Percentiles rank a stretch among this genome's conserved stretches.
These are phyloP conservation scores for Penicillium dipodomyicola DNA, from an alignment of 495 filamentous ascomycete species.

Conservation along the genomic window DNA sequence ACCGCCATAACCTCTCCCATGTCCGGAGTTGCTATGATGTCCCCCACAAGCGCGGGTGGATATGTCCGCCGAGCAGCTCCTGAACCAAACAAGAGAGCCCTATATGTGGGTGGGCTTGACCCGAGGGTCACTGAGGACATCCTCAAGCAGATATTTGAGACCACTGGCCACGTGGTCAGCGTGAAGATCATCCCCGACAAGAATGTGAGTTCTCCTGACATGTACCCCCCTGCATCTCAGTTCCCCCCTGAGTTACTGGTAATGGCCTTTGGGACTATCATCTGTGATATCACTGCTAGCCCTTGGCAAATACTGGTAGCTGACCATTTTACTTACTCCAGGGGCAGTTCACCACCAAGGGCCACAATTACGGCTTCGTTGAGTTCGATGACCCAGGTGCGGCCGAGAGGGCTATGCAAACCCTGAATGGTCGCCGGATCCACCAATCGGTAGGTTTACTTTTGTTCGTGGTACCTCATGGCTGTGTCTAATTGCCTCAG, in stretches of 20 bases:
- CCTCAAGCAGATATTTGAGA: slow-evolving; percentile 97
- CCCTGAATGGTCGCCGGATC: slow-evolving; percentile 89
- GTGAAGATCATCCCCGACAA: slow-evolving; percentile 99
- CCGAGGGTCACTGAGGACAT: slow-evolving; percentile 96
- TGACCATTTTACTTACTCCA: not conserved
- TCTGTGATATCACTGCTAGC: not conserved
- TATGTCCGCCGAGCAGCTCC: slow-evolving; percentile 90
- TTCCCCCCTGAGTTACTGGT: not conserved
- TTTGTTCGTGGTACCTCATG: slow-evolving; percentile 4
- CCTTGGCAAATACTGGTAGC: not conserved
- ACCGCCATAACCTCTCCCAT: slow-evolving; percentile 88
- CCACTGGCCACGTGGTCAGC: slow-evolving; percentile 94
- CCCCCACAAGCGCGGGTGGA: slow-evolving; percentile 73
- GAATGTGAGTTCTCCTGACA: slow-evolving; percentile 64
- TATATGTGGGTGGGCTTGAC: slow-evolving; percentile 96
- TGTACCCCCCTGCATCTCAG: slow-evolving; percentile 10
- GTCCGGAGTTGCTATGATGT: slow-evolving; percentile 70
- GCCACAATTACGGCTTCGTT: slow-evolving; percentile 98
- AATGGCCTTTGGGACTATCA: not conserved
- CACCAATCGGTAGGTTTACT: slow-evolving; percentile 71
- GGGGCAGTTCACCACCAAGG: slow-evolving; percentile 74
- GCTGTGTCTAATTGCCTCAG: slow-evolving; percentile 44
- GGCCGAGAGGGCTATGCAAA: slow-evolving; percentile 95
- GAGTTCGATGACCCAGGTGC: slow-evolving; percentile 98
- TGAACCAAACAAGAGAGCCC: slow-evolving; percentile 96